Evolutionary conservation across 352 stramenopile species (phyloP).

Genomic region (Globisporangium solare): DNA sequence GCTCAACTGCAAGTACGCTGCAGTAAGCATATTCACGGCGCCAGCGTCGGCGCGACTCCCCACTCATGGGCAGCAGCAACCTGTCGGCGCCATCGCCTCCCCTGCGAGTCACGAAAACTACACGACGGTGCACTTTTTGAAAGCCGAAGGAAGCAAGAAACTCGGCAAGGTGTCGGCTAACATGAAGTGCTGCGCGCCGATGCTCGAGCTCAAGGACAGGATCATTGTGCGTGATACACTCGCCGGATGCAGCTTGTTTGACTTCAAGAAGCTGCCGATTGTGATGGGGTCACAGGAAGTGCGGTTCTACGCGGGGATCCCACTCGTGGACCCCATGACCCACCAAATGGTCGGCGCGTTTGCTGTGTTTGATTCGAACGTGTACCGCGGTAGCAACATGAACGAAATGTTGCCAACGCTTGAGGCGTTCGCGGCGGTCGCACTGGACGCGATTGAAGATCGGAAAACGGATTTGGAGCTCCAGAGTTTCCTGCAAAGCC

Average conservation of each 20-base stretch:
- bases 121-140: conserved; percentile 36
- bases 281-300: conserved; percentile 64
- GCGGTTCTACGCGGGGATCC: conserved; percentile 68
- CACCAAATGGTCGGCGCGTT: conserved; percentile 49
- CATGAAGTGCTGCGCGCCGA: conserved; percentile 62
- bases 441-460: conserved; percentile 34
- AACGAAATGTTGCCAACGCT: conserved; percentile 38
- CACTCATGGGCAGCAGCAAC: neutral
- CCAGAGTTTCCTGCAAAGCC: conserved; percentile 42
- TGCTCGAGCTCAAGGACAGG: conserved; percentile 37
- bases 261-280: conserved; percentile 57
- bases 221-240: conserved; percentile 51
- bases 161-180: conserved; percentile 54
- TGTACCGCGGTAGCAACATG: conserved; percentile 28
- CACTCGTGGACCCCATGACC: conserved; percentile 36
- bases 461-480: conserved; percentile 45
- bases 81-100: neutral
- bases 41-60: neutral
- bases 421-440: conserved; percentile 28
- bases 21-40: conserved; percentile 47
- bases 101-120: conserved; percentile 15
- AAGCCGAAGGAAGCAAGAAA: conserved; percentile 35
- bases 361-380: conserved; percentile 54
- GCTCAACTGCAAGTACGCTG: conserved; percentile 47
- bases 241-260: conserved; percentile 25